Evolutionary conservation across 371 early-diverging fungal genomes (phyloP).

Genomic region (Paraphysoderma sedebokerense): DNA sequence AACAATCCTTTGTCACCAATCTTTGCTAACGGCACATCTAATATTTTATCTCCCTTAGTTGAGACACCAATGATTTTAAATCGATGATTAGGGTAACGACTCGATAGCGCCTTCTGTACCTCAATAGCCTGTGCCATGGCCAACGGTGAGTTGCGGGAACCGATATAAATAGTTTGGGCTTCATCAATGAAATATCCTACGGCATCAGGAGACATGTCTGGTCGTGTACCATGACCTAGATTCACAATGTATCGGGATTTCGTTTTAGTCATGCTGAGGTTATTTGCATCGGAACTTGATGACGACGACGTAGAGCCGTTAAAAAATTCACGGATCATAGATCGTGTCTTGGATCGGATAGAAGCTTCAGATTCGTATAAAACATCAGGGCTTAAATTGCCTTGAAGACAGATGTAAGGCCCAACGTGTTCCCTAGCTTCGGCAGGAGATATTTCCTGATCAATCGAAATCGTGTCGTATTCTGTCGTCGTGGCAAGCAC

Average conservation of each 20-base stretch:
- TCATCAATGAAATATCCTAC: slow-evolving; percentile 44
- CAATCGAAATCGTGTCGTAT: slow-evolving; percentile 74
- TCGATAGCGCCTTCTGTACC: slow-evolving; percentile 37
- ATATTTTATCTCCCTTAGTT: slow-evolving; percentile 54
- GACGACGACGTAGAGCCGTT: too few relatives aligned
- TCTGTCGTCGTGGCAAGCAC: slow-evolving; percentile 31
- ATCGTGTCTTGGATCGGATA: slow-evolving; percentile 49
- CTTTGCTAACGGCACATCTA: slow-evolving; percentile 67
- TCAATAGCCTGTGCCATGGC: slow-evolving; percentile 75
- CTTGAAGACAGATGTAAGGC: slow-evolving; percentile 52
- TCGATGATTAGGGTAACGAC: neutral
- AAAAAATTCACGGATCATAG: slow-evolving; percentile 77
- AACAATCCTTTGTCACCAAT: slow-evolving; percentile 87
- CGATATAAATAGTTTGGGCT: slow-evolving; percentile 23
- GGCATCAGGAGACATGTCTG: slow-evolving; percentile 52
- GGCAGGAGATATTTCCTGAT: slow-evolving; percentile 77
- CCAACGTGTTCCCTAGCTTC: slow-evolving; percentile 23
- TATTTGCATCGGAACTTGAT: slow-evolving; percentile 39
- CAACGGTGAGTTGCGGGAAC: slow-evolving; percentile 76
- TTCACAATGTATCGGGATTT: slow-evolving; percentile 64
- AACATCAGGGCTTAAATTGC: slow-evolving; percentile 83
- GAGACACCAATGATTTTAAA: neutral
- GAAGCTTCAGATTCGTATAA: slow-evolving; percentile 58
- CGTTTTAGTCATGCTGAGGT: neutral
- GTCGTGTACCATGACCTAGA: slow-evolving; percentile 88